These are phyloP conservation scores for Tricholoma flavovirens DNA, from an alignment of 768 basidiomycete genomes.

Conservation along the genomic window DNA sequence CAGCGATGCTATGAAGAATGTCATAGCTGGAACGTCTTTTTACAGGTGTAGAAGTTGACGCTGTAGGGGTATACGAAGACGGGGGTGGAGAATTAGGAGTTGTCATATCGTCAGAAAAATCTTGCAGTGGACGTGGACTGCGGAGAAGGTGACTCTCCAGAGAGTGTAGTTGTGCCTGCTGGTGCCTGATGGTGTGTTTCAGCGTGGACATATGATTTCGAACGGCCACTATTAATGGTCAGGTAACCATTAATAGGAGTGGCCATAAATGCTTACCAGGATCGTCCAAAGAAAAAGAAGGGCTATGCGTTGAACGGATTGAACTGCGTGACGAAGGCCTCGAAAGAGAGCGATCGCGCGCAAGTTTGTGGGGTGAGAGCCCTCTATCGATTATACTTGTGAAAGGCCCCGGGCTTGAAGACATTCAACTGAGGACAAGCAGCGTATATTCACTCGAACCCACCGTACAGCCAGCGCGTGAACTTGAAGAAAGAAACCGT, in stretches of 20 bases:
- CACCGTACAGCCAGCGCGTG: too few species aligned
- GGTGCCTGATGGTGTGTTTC: slow-evolving; percentile 78
- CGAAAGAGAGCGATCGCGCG: slow-evolving; percentile 32
- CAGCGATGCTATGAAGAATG: slow-evolving; percentile 61
- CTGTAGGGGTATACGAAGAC: slow-evolving; percentile 21
- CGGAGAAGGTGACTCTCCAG: slow-evolving; percentile 66
- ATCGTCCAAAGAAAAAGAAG: slow-evolving; percentile 53
- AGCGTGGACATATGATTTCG: slow-evolving; percentile 77
- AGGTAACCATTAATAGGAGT: slow-evolving; percentile 16
- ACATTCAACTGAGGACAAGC: slow-evolving; percentile 34
- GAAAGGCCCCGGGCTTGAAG: slow-evolving; percentile 24
- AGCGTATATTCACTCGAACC: too few species aligned
- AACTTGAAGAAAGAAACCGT: too few species aligned
- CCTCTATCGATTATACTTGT: slow-evolving; percentile 10
- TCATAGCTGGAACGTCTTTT: slow-evolving; percentile 69
- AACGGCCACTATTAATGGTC: slow-evolving; percentile 50
- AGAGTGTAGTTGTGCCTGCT: slow-evolving; percentile 70
- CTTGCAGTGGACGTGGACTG: slow-evolving; percentile 55
- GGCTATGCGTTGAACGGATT: slow-evolving; percentile 49
- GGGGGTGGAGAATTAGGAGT: slow-evolving; percentile 28
- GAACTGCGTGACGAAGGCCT: slow-evolving; percentile 41
- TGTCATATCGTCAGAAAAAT: slow-evolving; percentile 29
- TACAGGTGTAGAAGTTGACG: slow-evolving; percentile 39
- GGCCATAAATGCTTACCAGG: slow-evolving; percentile 45
- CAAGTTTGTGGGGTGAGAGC: slow-evolving; percentile 27